Conservation (phyloP, 2,329 filamentous ascomycete genomes). For the Leptographium wingfieldii region DNA sequence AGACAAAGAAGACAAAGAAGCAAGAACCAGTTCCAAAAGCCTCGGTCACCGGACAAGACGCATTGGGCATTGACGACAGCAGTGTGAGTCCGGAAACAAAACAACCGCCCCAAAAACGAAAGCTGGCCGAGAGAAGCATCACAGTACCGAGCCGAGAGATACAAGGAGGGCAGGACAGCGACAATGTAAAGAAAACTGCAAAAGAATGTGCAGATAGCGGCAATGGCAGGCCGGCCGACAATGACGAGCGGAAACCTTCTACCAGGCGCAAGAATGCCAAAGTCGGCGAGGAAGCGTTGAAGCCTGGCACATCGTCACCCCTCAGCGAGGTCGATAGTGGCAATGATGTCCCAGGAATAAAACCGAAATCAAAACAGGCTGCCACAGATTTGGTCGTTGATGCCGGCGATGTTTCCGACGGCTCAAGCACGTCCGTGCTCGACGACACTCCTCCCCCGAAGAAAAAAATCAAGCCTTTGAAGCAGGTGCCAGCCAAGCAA, state of each 20-base stretch:
- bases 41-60: slow-evolving; percentile 6
- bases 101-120: not conserved
- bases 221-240: not conserved
- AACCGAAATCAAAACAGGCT: not conserved
- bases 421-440: slow-evolving; percentile 61
- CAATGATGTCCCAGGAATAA: not conserved
- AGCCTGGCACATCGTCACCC: not conserved
- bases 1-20: slow-evolving; percentile 11
- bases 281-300: slow-evolving; percentile 3
- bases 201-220: slow-evolving; percentile 1
- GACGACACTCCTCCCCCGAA: slow-evolving; percentile 46
- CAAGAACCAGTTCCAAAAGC: slow-evolving; percentile 8
- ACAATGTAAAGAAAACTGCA: not conserved
- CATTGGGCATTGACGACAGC: slow-evolving; percentile 1
- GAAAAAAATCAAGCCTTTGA: slow-evolving; percentile 26
- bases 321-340: not conserved
- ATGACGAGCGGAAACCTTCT: not conserved
- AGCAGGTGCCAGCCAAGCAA: slow-evolving; percentile 15
- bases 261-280: slow-evolving; percentile 2
- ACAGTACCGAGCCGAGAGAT: slow-evolving; percentile 1
- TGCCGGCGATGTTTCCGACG: slow-evolving; percentile 25
- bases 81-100: not conserved
- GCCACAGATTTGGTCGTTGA: not conserved
- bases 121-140: not conserved
- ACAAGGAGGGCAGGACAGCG: not conserved